A percentile compares a stretch with the other conserved stretches of the same genome.
These are phyloP conservation scores for Tetradesmus lagerheimii DNA, from an alignment of 139 green algal species.

Conservation along the genomic window DNA sequence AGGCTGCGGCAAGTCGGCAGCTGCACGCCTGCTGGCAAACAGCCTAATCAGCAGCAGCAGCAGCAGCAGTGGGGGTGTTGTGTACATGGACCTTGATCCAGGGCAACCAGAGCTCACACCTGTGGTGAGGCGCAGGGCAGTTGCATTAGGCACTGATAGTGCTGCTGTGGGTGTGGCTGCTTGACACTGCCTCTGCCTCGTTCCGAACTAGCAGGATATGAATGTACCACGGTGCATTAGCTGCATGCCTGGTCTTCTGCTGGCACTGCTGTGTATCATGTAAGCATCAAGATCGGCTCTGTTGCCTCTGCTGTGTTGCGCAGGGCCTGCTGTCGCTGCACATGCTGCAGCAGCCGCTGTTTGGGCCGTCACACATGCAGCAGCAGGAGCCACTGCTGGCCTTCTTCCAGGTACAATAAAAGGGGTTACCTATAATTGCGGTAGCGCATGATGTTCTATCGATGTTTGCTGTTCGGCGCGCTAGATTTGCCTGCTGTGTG, in stretches of 20 bases:
- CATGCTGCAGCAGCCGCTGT: conserved; percentile 63
- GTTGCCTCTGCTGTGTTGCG: not conserved
- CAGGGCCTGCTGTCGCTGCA: conserved; percentile 80
- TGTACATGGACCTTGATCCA: conserved; percentile 87
- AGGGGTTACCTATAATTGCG: not conserved
- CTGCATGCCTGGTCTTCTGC: too few relatives aligned
- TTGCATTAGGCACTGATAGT: not conserved
- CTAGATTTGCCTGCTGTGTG: too few relatives aligned
- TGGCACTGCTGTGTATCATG: too few relatives aligned
- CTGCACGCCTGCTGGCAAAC: conserved; percentile 77
- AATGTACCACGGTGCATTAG: too few relatives aligned
- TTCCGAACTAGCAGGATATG: too few relatives aligned
- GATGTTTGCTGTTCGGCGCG: too few relatives aligned
- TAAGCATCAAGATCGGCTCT: too few relatives aligned
- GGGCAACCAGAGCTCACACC: conserved; percentile 92
- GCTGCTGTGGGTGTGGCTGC: too few relatives aligned
- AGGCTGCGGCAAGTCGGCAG: conserved; percentile 88
- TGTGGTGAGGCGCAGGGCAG: conserved; percentile 63
- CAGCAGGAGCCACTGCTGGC: conserved; percentile 49
- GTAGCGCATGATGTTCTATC: too few relatives aligned
- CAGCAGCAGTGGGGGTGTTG: conserved; percentile 58
- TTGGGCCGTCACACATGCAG: conserved; percentile 79
- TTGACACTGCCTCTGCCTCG: too few relatives aligned
- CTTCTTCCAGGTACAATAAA: conserved; percentile 23
- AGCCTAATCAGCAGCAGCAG: conserved; percentile 55